Conservation (phyloP, 2,329 filamentous ascomycete genomes). For the Scedosporium boydii region DNA sequence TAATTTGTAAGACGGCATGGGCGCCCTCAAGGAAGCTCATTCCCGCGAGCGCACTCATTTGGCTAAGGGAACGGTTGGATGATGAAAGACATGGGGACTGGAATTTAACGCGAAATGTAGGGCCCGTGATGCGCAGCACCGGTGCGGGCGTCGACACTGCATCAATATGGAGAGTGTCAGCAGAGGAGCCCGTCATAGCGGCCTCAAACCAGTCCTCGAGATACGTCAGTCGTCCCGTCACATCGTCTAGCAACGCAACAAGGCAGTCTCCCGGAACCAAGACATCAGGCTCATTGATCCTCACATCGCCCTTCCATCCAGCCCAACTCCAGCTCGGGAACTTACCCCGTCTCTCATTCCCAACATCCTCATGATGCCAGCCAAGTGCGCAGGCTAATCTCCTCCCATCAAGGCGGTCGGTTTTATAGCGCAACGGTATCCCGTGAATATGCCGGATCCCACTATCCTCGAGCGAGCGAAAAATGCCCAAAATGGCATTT, state of each 20-base stretch:
- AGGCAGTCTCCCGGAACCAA: neutral
- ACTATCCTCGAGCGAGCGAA: slow-evolving; percentile 20
- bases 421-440: slow-evolving; percentile 13
- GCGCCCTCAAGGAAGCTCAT: neutral
- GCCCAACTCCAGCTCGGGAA: slow-evolving; percentile 28
- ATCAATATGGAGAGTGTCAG: neutral
- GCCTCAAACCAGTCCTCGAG: neutral
- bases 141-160: neutral
- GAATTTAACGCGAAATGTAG: neutral
- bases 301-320: slow-evolving; percentile 23
- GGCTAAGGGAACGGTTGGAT: neutral
- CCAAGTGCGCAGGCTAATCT: neutral
- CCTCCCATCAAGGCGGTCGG: neutral
- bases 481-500: slow-evolving; percentile 21
- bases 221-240: neutral
- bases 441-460: slow-evolving; percentile 21
- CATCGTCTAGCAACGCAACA: neutral
- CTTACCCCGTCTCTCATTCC: slow-evolving; percentile 13
- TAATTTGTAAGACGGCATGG: neutral
- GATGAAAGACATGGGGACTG: neutral
- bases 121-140: neutral
- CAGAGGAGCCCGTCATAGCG: neutral
- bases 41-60: neutral
- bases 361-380: slow-evolving; percentile 14
- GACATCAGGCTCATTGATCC: neutral